phyloP scores from a whole-genome alignment of 495 filamentous ascomycete species.

The Penicillium psychrofluorescens region DNA sequence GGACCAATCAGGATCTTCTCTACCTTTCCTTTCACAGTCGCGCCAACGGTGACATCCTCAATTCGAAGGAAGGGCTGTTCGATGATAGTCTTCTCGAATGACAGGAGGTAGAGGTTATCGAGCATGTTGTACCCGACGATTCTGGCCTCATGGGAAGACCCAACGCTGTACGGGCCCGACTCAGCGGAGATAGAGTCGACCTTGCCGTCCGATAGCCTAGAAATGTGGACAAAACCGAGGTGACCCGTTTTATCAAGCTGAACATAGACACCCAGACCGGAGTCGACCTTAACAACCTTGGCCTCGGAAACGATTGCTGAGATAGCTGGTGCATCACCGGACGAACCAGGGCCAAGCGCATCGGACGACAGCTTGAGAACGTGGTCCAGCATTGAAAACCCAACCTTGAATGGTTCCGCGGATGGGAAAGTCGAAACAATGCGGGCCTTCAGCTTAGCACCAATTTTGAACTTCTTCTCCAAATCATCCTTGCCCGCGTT shows the following conservation, averaged over 20 bases:
- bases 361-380: slow-evolving; percentile 58
- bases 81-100: slow-evolving; percentile 71
- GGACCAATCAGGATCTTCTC: slow-evolving; percentile 74
- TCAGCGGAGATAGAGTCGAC: slow-evolving; percentile 69
- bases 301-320: slow-evolving; percentile 70
- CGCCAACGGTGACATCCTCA: slow-evolving; percentile 79
- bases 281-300: slow-evolving; percentile 69
- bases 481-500: slow-evolving; percentile 58
- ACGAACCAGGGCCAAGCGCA: slow-evolving; percentile 27
- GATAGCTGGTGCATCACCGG: slow-evolving; percentile 56
- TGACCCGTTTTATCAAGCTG: slow-evolving; percentile 68
- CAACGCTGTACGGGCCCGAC: slow-evolving; percentile 70
- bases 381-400: slow-evolving; percentile 80
- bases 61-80: slow-evolving; percentile 83
- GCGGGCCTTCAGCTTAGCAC: slow-evolving; percentile 77
- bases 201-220: slow-evolving; percentile 77
- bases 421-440: slow-evolving; percentile 78
- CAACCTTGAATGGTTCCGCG: slow-evolving; percentile 71
- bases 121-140: slow-evolving; percentile 79
- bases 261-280: slow-evolving; percentile 71
- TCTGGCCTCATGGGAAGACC: slow-evolving; percentile 69
- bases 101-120: slow-evolving; percentile 80
- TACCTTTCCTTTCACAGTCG: slow-evolving; percentile 73
- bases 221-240: slow-evolving; percentile 88
- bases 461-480: slow-evolving; percentile 66